Base-by-base conservation (phyloP, 805 yeast genomes). In the Wickerhamiella azyma region DNA sequence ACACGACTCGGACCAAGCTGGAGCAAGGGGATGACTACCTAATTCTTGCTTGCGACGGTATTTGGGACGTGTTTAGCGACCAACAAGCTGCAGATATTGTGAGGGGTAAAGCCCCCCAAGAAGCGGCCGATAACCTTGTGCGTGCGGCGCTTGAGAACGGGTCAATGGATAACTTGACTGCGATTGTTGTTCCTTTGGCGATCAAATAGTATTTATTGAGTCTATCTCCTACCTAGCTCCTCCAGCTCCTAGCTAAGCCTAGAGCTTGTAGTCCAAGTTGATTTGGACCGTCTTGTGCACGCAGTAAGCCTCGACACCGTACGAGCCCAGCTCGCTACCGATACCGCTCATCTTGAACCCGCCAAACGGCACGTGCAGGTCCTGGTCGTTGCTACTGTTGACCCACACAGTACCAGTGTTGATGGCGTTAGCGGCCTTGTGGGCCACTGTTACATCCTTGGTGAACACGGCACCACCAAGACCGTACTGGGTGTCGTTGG, bases 21-120 rank as follows among this genome's bases (percentile, higher is more conserved):
- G 70, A 70, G 19, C 63, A 62, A 1, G 68, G 66, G 9, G 96
- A 88, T 60, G 81, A 81, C 54, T 85, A 84, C 58, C 62, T 89
- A 57, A 86, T 89, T 42, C 66, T 89, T 49, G 97, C 96, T 0
- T 92, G 97, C 62, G 98, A 89, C 63, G 98, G 98, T 0, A 66
- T 89, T 9, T 89, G 97, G 97, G 98, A 89, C 61, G 96, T 89
- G 4, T 72, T 88, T 43, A 70, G 78, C 8, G 98, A 92, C 59
- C 81, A 76, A 52, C 74, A 75, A 47, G 97, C 97, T 0, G 83
- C 92, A 48, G 79, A 79, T 47, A 61, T 80, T 53, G 79, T 85
- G 4, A 67, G 70, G 41, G 69, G 71, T 36, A 44, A 45, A 7
- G 43, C 44, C 17, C 80, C 92, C 0, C 71, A 76, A 38, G 63